Conservation (phyloP, 2,329 filamentous ascomycete species). For the Aspergillus fischeri region DNA sequence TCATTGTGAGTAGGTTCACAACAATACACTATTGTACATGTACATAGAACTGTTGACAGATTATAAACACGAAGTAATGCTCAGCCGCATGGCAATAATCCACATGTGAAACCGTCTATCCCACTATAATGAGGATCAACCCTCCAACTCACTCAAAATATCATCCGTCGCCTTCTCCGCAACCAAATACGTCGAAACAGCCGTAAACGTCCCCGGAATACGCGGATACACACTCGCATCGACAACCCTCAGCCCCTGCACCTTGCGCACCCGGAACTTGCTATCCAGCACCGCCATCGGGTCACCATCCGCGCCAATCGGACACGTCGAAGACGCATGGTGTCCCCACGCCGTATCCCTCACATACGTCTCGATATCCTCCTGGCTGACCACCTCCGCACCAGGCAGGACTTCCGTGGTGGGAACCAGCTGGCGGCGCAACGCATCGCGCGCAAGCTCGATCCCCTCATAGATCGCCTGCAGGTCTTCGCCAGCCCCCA, state of each 20-base stretch:
- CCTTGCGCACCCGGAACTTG: conserved; percentile 55
- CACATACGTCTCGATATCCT: conserved; percentile 46
- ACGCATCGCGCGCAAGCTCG: conserved; percentile 47
- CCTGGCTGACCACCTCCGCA: conserved; percentile 39
- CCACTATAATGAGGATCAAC: background rate
- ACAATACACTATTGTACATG: background rate
- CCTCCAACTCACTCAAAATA: conserved; percentile 36
- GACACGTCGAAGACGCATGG: conserved; percentile 53
- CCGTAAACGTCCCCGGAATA: conserved; percentile 53
- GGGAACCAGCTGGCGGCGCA: conserved; percentile 36
- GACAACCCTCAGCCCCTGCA: conserved; percentile 55
- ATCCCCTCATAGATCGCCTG: conserved; percentile 55
- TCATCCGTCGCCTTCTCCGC: conserved; percentile 60
- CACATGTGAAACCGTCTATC: background rate
- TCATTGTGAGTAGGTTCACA: background rate
- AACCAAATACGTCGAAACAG: conserved; percentile 52
- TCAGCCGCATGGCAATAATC: background rate
- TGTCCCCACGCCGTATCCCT: conserved; percentile 54
- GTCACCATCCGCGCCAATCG: conserved; percentile 54
- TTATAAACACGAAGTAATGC: background rate
- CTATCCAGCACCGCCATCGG: conserved; percentile 54
- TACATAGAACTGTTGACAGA: background rate
- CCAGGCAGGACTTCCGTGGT: conserved; percentile 45
- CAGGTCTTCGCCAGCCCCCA: conserved; percentile 44
- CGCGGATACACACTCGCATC: conserved; percentile 57